Evolutionary conservation across 352 stramenopile species (phyloP), one percentile per base, ranked within the genome.

Genomic region (Pythium pectinolyticum): DNA sequence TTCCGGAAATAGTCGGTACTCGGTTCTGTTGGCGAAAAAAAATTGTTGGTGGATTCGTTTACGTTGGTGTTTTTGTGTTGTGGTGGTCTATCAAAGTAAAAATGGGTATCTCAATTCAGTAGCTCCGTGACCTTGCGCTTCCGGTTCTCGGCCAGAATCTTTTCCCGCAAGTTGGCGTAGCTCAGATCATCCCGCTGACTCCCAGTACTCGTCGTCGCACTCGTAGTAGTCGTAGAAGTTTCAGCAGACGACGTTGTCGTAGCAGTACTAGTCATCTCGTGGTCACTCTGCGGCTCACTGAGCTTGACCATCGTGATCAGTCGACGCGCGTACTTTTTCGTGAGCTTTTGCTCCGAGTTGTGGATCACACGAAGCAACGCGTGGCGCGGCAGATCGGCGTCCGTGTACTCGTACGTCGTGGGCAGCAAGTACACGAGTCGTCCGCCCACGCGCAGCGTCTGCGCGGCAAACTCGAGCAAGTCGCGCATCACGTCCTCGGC

Each of bases 401-500:
- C 84, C 34, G 74, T 90, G 67, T 94, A 96, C 64, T 88, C 75
- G 66, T 90, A 89, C 11, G 76, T 92, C 6, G 85, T 92, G 24
- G 89, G 89, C 28, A 97, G 69, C 45, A 97, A 55, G 52, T 97
- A 97, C 46, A 95, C 89, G 22, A 97, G 72, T 2, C 89, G 78
- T 5, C 89, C 90, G 37, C 84, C 86, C 30, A 91, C 72, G 7
- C 75, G 74, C 49, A 97, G 73, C 22, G 80, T 87, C 48, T 73
- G 68, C 6, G 90, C 88, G 10, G 89, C 74, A 60, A 98, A 93
- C 64, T 97, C 83, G 22, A 99, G 77, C 47, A 99, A 71, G 72
- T 99, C 97, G 1, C 86, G 83, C 92, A 99, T 98, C 37, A 99
- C 95, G 73, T 99, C 97, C 41, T 97, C 95, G 8, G 98, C 93